Percentiles rank a stretch among this genome's conserved stretches.
Conservation (phyloP, 352 stramenopile genomes). For the Globisporangium solare region DNA sequence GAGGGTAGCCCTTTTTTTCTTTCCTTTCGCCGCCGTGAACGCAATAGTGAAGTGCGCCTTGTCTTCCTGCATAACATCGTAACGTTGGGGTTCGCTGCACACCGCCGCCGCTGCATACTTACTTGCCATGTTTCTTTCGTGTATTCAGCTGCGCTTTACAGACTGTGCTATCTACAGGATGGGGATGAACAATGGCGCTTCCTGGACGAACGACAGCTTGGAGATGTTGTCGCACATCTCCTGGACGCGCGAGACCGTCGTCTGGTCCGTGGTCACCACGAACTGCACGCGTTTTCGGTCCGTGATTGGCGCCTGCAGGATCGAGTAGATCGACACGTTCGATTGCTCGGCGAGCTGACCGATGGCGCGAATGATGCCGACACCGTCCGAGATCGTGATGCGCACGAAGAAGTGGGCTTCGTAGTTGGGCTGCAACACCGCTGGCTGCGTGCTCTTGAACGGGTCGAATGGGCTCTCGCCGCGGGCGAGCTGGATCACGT, state of each 20-base stretch:
- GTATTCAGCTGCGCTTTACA: no score
- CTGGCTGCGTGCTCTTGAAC: slow-evolving; percentile 50
- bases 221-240: slow-evolving; percentile 89
- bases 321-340: slow-evolving; percentile 96
- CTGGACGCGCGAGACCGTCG: slow-evolving; percentile 83
- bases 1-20: no score
- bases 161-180: slow-evolving; percentile 36
- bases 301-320: slow-evolving; percentile 94
- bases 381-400: slow-evolving; percentile 90
- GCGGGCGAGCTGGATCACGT: slow-evolving; percentile 91
- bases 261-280: slow-evolving; percentile 94
- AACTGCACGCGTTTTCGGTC: slow-evolving; percentile 93
- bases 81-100: no score
- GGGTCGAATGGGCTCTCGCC: slow-evolving; percentile 85
- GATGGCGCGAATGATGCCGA: slow-evolving; percentile 94
- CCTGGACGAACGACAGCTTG: slow-evolving; percentile 80
- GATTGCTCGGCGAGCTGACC: slow-evolving; percentile 93
- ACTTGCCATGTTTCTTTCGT: no score
- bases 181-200: slow-evolving; percentile 75
- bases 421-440: slow-evolving; percentile 89
- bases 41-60: no score
- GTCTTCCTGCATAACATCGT: no score
- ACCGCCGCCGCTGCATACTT: no score
- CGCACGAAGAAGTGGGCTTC: slow-evolving; percentile 93
- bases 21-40: no score